Base-by-base conservation (phyloP, 192 early-diverging fungal species). In the Gonapodya prolifera region DNA sequence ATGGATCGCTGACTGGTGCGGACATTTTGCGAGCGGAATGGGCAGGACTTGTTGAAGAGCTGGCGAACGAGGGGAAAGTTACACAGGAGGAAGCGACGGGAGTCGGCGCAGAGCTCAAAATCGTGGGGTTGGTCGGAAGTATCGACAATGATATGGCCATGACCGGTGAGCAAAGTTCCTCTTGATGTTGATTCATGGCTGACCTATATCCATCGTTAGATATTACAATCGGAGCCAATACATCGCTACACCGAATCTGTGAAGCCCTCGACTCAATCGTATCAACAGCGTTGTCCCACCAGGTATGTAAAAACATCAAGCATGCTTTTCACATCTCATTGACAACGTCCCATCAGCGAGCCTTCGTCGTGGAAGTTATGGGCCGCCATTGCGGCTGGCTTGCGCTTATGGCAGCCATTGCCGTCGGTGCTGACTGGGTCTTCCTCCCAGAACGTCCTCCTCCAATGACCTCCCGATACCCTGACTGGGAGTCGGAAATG, bases 331-430 rank as follows among this genome's bases (percentile, higher is more conserved):
- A n/a, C n/a, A n/a, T n/a, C n/a, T n/a, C n/a, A n/a, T n/a, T n/a
- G n/a, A n/a, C n/a, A n/a, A n/a, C n/a, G n/a, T n/a, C n/a, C 81
- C 97, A 99, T 81, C 93, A 94, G 75, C 92, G 97, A 71, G 97
- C 97, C 2, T 99, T 99, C 80, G 94, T 99, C 16, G 89, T 61
- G 93, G n/a, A n/a, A n/a, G n/a, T n/a, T n/a, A n/a, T n/a, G n/a
- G n/a, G n/a, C n/a, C n/a, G n/a, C n/a, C n/a, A 97, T 80, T 99
- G 97, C 81, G 97, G 97, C 28, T 99, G 97, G 97, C 83, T 95
- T 34, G 94, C 92, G 33, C 84, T 94, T 33, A 94, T 92, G 87
- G 92, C 93, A 23, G 93, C 89, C 1, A 92, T 94, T 82, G 35
- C 70, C 29, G 33, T 94, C 16, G 96, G 94, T 31, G 96, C 97